phyloP scores from a whole-genome alignment of 352 stramenopile species.

The Phytopythium boreale region DNA sequence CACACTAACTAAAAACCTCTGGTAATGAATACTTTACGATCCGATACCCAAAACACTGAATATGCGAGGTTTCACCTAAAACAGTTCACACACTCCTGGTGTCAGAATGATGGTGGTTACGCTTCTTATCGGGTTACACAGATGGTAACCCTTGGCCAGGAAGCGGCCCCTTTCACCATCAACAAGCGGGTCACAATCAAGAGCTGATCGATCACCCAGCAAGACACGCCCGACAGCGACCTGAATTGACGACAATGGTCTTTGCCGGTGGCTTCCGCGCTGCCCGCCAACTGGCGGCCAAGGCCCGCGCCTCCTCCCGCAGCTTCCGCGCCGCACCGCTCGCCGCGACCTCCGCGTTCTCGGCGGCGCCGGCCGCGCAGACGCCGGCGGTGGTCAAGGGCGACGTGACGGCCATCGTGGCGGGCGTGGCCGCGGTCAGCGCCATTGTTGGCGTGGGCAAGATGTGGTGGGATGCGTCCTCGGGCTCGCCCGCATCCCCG shows the following conservation, averaged over 20 bases:
- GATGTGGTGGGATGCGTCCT: slow-evolving; percentile 85
- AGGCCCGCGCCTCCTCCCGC: slow-evolving; percentile 8
- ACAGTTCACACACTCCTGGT: background rate
- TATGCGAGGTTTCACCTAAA: background rate
- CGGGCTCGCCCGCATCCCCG: slow-evolving; percentile 10
- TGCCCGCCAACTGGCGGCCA: slow-evolving; percentile 21
- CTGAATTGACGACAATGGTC: slow-evolving; percentile 14
- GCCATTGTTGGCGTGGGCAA: slow-evolving; percentile 73
- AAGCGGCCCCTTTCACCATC: background rate
- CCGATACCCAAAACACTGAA: background rate
- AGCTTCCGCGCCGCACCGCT: slow-evolving; percentile 8
- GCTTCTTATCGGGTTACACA: background rate
- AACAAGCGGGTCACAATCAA: too few relatives aligned
- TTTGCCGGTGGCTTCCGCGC: slow-evolving; percentile 24
- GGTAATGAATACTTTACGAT: background rate
- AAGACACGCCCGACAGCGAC: background rate
- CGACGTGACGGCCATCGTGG: slow-evolving; percentile 65
- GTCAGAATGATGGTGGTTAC: background rate
- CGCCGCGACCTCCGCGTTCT: slow-evolving; percentile 6
- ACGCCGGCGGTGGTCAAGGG: slow-evolving; percentile 28
- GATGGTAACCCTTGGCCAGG: background rate
- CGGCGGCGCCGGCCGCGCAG: background rate
- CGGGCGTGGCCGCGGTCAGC: slow-evolving; percentile 62
- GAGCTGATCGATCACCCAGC: background rate
- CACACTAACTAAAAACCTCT: background rate